Base-by-base conservation (phyloP, 352 stramenopile genomes). In the Thraustotheca clavata region DNA sequence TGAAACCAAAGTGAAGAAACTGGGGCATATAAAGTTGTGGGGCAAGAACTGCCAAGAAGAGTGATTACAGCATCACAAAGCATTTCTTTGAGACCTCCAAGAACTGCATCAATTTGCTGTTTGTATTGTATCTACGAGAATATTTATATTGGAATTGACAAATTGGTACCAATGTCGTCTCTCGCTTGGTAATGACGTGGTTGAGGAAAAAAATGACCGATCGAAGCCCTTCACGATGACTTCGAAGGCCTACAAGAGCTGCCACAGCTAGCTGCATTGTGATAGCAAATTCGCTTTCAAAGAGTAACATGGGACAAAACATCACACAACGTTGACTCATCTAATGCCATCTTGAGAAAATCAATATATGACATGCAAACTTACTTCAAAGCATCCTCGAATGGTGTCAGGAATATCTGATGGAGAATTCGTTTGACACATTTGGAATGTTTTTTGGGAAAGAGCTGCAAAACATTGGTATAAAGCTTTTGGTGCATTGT, bases 171-270 rank as follows among this genome's bases (percentile, higher is more conserved):
- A 65, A 26, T 9, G 38, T 38, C 8, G 57, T 14, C 12, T 65
- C 57, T 18, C 57, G 57, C 36, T 65, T 65, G 4, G 57, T 40
- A 18, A 55, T 46, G 26, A 65, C 16, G 24, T 65, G 31, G 29
- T 65, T 65, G 35, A 65, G 29, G 24, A 46, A 65, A 18, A 65
- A 43, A 16, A 65, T 33, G 27, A 54, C 57, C 8, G 57, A 27
- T 6, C 57, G 57, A 39, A 65, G 57, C 12, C 35, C 57, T 39
- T 65, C 57, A 16, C 57, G 57, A 16, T 65, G 57, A 31, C 43
- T 52, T 11, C 43, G 24, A 24, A 52, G 43, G 14, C 43, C 24
- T n/a, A 16, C 24, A 16, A 65, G 57, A 7, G 38, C 16, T 16
- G 14, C 38, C 2, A 55, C n/a, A 20, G 57, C 57, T 22, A 65